A percentile compares a stretch with the other conserved stretches of the same genome.
phyloP scores from a whole-genome alignment of 1,284 basidiomycete species.

The Rhodofomes roseus region DNA sequence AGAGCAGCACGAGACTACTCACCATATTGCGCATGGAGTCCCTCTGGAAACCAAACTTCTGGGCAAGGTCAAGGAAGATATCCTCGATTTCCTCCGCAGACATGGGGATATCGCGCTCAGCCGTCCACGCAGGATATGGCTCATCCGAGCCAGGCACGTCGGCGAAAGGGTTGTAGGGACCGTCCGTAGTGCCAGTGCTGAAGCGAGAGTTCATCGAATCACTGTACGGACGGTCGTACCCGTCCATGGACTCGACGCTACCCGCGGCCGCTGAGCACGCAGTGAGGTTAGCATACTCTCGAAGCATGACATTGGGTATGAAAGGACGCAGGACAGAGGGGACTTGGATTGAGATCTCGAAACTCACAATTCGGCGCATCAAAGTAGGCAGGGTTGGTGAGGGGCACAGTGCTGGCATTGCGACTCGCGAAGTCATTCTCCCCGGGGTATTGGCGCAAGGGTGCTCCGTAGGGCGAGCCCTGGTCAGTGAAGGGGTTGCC shows the following conservation, averaged over 20 bases:
- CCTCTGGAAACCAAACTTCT: constrained; percentile 99
- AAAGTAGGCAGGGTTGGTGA: constrained; percentile 48
- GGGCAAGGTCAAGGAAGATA: constrained; percentile 96
- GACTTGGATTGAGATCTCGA: constrained; percentile 15
- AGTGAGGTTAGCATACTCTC: background rate
- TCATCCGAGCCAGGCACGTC: constrained; percentile 49
- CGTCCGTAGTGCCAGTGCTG: constrained; percentile 44
- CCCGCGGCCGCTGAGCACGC: constrained; percentile 13
- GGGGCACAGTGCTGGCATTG: constrained; percentile 53
- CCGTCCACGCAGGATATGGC: constrained; percentile 93
- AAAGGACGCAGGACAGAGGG: background rate
- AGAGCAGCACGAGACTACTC: constrained; percentile 21
- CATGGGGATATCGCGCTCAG: constrained; percentile 92
- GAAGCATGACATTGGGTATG: background rate
- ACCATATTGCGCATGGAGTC: constrained; percentile 93
- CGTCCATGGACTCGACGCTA: constrained; percentile 22
- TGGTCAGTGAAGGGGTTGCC: constrained; percentile 33
- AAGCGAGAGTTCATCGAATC: constrained; percentile 37
- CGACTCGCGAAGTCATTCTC: constrained; percentile 53
- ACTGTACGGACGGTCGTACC: constrained; percentile 26
- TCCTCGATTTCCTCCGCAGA: constrained; percentile 99
- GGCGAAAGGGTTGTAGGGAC: constrained; percentile 55
- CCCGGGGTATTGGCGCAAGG: constrained; percentile 30
- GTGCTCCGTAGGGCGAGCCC: constrained; percentile 26
- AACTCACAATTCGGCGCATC: constrained; percentile 36